Evolutionary conservation across 2,329 filamentous ascomycete genomes (phyloP).

Genomic region (Rutstroemia sp.): DNA sequence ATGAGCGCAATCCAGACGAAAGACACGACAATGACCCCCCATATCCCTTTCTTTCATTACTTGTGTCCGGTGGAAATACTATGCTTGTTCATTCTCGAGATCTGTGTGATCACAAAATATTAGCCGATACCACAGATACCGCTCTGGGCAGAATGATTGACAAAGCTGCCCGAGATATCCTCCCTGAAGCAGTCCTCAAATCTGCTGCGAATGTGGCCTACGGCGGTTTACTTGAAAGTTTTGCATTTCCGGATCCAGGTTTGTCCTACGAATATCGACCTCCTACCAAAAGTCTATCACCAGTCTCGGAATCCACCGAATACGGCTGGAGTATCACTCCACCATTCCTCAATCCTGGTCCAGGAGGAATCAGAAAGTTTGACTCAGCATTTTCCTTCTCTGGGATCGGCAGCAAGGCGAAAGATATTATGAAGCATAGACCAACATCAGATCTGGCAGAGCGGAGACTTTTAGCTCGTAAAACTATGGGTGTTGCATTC

Average conservation of each 20-base stretch:
- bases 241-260: conserved; percentile 55
- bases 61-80: conserved; percentile 90
- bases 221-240: conserved; percentile 69
- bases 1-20: not conserved
- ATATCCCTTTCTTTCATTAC: conserved; percentile 82
- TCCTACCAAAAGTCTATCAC: conserved; percentile 42
- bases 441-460: conserved; percentile 47
- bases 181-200: conserved; percentile 54
- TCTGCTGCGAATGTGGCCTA: conserved; percentile 63
- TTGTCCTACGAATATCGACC: conserved; percentile 39
- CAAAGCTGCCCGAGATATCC: conserved; percentile 70
- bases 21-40: conserved; percentile 33
- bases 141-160: conserved; percentile 89
- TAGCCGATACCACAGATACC: conserved; percentile 69
- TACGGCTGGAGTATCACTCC: conserved; percentile 64
- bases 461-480: conserved; percentile 60
- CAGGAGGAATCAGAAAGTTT: conserved; percentile 29
- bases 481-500: conserved; percentile 74
- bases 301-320: conserved; percentile 39
- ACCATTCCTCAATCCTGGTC: conserved; percentile 52
- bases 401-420: conserved; percentile 59
- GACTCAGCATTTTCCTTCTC: conserved; percentile 61
- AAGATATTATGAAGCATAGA: conserved; percentile 42
- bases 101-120: conserved; percentile 61
- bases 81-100: conserved; percentile 69